Evolutionary conservation across 495 filamentous ascomycete species (phyloP).

Genomic region (Amphirosellinia nigrospora): DNA sequence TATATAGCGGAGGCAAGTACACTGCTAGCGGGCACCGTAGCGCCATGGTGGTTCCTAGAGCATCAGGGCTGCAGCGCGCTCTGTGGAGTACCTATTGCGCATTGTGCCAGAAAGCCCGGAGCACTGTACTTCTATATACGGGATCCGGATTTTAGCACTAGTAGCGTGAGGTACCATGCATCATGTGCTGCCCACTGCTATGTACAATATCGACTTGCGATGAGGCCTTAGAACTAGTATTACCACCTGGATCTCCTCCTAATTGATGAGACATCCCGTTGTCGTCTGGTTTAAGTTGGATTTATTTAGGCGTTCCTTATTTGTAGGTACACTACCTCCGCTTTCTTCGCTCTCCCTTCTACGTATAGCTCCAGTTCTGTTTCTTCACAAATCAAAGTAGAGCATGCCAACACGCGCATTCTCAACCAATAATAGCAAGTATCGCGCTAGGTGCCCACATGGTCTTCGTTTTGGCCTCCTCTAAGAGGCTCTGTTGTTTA

Average conservation of each 20-base stretch:
- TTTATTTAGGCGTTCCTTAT: neutral
- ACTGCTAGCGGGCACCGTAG: neutral
- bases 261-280: neutral
- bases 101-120: neutral
- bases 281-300: neutral
- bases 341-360: neutral
- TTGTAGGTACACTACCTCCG: neutral
- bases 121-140: too few species aligned
- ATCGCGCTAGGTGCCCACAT: constrained; percentile 17
- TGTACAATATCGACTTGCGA: neutral
- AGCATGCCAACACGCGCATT: constrained; percentile 14
- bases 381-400: constrained; percentile 10
- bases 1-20: neutral
- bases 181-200: constrained; percentile 9
- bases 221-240: neutral
- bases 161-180: neutral
- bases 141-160: constrained; percentile 14
- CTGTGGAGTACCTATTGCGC: neutral
- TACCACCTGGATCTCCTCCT: neutral
- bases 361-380: neutral
- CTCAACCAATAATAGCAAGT: constrained; percentile 6
- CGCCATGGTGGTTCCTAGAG: neutral
- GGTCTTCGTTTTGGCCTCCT: constrained; percentile 6
- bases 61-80: constrained; percentile 1
- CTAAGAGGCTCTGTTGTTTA: constrained; percentile 19